A percentile compares a stretch with the other conserved stretches of the same genome.
These are phyloP conservation scores for Colletotrichum sojae DNA, from an alignment of 2,329 filamentous ascomycete species.

Conservation along the genomic window DNA sequence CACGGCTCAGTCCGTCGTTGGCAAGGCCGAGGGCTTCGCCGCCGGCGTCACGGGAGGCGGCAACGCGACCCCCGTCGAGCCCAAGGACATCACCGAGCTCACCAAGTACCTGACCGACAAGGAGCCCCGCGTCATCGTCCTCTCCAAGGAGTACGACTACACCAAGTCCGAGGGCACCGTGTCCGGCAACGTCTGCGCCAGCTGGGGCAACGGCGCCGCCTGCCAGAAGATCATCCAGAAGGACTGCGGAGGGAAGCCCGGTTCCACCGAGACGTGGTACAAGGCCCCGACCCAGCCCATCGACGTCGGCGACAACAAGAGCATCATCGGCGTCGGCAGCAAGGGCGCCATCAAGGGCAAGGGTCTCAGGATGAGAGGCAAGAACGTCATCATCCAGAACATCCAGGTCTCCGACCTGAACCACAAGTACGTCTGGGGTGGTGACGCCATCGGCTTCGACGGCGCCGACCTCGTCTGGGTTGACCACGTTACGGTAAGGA, in stretches of 20 bases:
- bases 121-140: conserved; percentile 44
- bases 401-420: conserved; percentile 33
- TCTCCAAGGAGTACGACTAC: conserved; percentile 48
- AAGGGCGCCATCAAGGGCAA: conserved; percentile 36
- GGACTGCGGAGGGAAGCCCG: conserved; percentile 11
- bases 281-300: conserved; percentile 35
- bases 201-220: conserved; percentile 41
- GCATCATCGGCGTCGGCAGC: conserved; percentile 32
- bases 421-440: conserved; percentile 36
- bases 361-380: conserved; percentile 30
- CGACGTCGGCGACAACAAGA: conserved; percentile 34
- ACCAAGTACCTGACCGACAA: conserved; percentile 41
- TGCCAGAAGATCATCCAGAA: conserved; percentile 44
- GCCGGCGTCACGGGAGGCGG: conserved; percentile 66
- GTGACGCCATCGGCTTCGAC: conserved; percentile 31
- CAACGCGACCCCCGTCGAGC: conserved; percentile 57
- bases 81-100: conserved; percentile 61
- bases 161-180: conserved; percentile 45
- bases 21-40: conserved; percentile 50
- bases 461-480: conserved; percentile 37
- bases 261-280: conserved; percentile 28
- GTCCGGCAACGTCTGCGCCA: conserved; percentile 47
- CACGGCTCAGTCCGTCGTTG: conserved; percentile 42
- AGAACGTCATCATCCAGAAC: conserved; percentile 40
- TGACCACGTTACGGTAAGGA: conserved; percentile 34